Evolutionary conservation across 257 asterid genomes (phyloP).

Genomic region (Apocynum venetum): DNA sequence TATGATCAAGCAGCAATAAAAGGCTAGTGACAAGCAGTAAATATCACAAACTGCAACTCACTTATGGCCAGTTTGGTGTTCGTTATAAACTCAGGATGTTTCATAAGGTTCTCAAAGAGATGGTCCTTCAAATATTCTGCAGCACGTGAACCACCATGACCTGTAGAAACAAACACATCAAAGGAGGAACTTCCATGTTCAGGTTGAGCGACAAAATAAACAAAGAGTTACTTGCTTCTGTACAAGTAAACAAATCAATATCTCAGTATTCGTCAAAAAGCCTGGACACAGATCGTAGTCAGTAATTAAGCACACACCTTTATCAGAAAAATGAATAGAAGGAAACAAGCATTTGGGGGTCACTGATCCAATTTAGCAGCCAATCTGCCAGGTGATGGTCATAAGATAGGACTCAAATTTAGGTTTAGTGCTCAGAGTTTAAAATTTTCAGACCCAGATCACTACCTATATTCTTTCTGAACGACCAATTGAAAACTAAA

Average conservation of each 20-base stretch:
- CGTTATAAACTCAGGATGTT: conserved; percentile 65
- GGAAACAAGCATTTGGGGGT: too few relatives aligned
- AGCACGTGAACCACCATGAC: conserved; percentile 99
- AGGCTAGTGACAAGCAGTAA: background rate
- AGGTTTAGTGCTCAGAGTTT: background rate
- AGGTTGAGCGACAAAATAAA: background rate
- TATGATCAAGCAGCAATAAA: background rate
- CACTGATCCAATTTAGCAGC: background rate
- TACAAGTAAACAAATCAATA: background rate
- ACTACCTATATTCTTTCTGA: background rate
- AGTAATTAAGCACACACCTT: background rate
- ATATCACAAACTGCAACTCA: conserved; percentile 39
- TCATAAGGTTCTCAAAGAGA: conserved; percentile 87
- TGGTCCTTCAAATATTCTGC: conserved; percentile 93
- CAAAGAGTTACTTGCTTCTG: background rate
- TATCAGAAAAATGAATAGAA: background rate
- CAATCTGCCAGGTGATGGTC: background rate
- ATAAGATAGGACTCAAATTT: background rate
- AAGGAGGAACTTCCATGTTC: background rate
- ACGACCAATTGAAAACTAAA: background rate
- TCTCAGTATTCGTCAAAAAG: background rate
- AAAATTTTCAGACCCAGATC: background rate
- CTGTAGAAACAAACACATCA: conserved; percentile 41
- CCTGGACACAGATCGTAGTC: background rate
- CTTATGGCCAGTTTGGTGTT: conserved; percentile 84